Percentiles rank a stretch among this genome's conserved stretches.
These are phyloP conservation scores for Juncus effusus DNA, from an alignment of 176 grass and related monocot genomes.

Conservation along the genomic window DNA sequence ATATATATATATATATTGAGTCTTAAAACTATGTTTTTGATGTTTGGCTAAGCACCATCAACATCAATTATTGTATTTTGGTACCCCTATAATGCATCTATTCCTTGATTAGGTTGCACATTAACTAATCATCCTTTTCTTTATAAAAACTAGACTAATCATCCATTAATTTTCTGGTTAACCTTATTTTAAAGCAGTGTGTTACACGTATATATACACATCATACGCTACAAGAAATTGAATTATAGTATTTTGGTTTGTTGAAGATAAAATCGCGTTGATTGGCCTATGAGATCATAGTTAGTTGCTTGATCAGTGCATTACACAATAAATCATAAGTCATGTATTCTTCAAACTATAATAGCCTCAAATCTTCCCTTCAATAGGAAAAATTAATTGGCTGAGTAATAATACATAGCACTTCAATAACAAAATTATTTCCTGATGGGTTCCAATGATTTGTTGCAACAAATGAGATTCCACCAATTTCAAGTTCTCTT, in stretches of 20 bases:
- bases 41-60: slow-evolving; percentile 20
- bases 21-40: background rate
- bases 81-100: slow-evolving; percentile 6
- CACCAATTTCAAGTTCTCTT: background rate
- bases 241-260: background rate
- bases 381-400: background rate
- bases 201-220: slow-evolving; percentile 7
- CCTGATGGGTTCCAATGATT: slow-evolving; percentile 16
- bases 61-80: slow-evolving; percentile 31
- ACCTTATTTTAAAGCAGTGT: background rate
- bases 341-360: no score
- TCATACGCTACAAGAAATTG: slow-evolving; percentile 1
- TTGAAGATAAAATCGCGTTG: background rate
- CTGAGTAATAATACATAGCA: background rate
- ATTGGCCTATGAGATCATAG: background rate
- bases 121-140: slow-evolving; percentile 8
- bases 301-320: no score
- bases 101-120: slow-evolving; percentile 6
- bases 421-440: no score
- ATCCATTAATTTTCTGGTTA: background rate
- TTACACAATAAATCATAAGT: no score
- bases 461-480: slow-evolving; percentile 26
- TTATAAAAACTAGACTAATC: background rate
- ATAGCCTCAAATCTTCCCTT: no score
- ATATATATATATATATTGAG: background rate